phyloP scores from a whole-genome alignment of 179 eudicot genomes.

The Pouteria campechiana region DNA sequence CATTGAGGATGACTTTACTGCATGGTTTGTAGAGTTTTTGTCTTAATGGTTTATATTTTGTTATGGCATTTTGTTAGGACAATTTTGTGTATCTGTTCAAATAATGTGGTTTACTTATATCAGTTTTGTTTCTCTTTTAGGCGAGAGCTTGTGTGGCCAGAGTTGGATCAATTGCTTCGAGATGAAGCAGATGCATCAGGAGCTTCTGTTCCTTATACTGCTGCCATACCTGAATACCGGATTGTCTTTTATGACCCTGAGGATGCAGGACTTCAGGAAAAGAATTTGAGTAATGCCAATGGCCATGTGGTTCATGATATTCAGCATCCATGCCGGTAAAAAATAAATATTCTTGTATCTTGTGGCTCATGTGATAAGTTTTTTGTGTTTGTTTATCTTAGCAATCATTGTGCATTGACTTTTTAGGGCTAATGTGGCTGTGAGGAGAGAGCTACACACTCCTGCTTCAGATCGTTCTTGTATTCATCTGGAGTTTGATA shows the following conservation, averaged over 20 bases:
- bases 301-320: conserved; percentile 75
- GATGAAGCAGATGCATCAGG: conserved; percentile 63
- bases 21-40: conserved; percentile 36
- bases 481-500: conserved; percentile 88
- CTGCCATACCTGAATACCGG: conserved; percentile 78
- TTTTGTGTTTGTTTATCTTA: conserved; percentile 1
- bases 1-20: conserved; percentile 84
- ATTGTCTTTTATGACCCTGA: conserved; percentile 43
- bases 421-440: conserved; percentile 73
- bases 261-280: conserved; percentile 26
- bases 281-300: conserved; percentile 52
- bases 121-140: conserved; percentile 32
- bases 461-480: conserved; percentile 93
- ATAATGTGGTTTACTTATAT: too few species aligned
- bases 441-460: conserved; percentile 75
- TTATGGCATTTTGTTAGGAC: too few species aligned
- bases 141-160: conserved; percentile 92
- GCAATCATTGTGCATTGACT: conserved; percentile 1
- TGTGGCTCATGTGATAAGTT: neutral
- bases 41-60: too few species aligned
- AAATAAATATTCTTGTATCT: neutral
- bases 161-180: conserved; percentile 65
- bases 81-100: too few species aligned
- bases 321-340: conserved; percentile 95
- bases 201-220: conserved; percentile 82